phyloP scores from a whole-genome alignment of 768 basidiomycete genomes.

The Mycena leptocephala region DNA sequence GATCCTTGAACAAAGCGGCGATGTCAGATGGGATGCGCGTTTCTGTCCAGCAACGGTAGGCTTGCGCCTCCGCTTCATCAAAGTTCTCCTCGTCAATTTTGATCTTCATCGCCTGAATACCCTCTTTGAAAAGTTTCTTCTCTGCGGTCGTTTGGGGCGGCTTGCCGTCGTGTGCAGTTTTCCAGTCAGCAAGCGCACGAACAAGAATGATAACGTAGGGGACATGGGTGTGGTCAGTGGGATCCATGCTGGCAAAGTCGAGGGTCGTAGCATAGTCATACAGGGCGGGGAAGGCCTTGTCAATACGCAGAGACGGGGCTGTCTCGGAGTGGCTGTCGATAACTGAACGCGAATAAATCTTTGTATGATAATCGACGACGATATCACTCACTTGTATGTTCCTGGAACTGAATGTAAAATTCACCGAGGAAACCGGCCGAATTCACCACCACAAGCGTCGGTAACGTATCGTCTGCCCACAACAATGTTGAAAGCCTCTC shows the following conservation, averaged over 20 bases:
- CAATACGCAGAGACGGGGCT: slow-evolving; percentile 84
- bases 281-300: slow-evolving; percentile 90
- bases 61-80: slow-evolving; percentile 93
- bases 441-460: slow-evolving; percentile 84
- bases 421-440: slow-evolving; percentile 94
- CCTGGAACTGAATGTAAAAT: slow-evolving; percentile 91
- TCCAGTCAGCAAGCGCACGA: slow-evolving; percentile 88
- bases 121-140: slow-evolving; percentile 84
- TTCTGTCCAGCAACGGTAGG: slow-evolving; percentile 83
- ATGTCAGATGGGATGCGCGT: slow-evolving; percentile 80
- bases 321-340: slow-evolving; percentile 91
- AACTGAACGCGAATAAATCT: slow-evolving; percentile 62
- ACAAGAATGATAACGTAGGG: slow-evolving; percentile 94
- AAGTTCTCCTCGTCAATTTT: slow-evolving; percentile 97
- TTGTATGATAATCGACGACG: not conserved
- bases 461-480: slow-evolving; percentile 74
- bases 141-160: slow-evolving; percentile 75
- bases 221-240: slow-evolving; percentile 91
- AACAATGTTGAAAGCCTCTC: slow-evolving; percentile 75
- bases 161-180: slow-evolving; percentile 78
- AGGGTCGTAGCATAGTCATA: slow-evolving; percentile 80
- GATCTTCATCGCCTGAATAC: slow-evolving; percentile 73
- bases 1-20: slow-evolving; percentile 73
- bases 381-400: slow-evolving; percentile 80
- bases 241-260: slow-evolving; percentile 86